Conservation (phyloP, 768 basidiomycete genomes). For the Tephrocybe sp. region DNA sequence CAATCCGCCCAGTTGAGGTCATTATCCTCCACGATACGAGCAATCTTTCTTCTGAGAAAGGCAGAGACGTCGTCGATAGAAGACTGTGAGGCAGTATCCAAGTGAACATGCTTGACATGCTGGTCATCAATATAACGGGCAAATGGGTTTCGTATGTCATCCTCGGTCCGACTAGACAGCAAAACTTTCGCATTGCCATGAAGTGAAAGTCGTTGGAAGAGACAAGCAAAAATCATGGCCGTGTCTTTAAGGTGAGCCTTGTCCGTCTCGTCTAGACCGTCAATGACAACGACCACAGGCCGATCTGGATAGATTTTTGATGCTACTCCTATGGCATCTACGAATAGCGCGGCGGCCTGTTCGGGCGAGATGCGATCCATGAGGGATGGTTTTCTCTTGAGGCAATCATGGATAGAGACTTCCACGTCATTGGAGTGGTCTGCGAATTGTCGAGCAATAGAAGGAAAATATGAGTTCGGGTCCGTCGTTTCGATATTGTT, state of each 20-base stretch:
- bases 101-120: conserved; percentile 16
- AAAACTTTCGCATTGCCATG: conserved; percentile 17
- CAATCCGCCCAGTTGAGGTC: conserved; percentile 12
- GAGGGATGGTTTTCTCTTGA: conserved; percentile 10
- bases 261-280: too few species aligned
- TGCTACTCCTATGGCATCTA: conserved; percentile 11
- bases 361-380: conserved; percentile 11
- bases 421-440: conserved; percentile 8
- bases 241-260: conserved; percentile 11
- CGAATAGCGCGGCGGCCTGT: conserved; percentile 17
- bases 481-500: conserved; percentile 16
- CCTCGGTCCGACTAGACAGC: conserved; percentile 19
- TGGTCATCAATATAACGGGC: conserved; percentile 1
- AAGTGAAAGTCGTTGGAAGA: conserved; percentile 5
- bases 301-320: conserved; percentile 6
- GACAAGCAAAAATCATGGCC: conserved; percentile 12
- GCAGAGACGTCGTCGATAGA: conserved; percentile 15
- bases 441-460: conserved; percentile 18
- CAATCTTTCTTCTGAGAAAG: conserved; percentile 9
- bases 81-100: conserved; percentile 14
- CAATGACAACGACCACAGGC: conserved; percentile 16
- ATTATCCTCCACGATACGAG: conserved; percentile 10
- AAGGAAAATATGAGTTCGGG: conserved; percentile 17
- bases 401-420: conserved; percentile 9
- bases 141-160: conserved; percentile 18